Evolutionary conservation across 2,329 filamentous ascomycete genomes (phyloP).

Genomic region (Parastagonospora nodorum): DNA sequence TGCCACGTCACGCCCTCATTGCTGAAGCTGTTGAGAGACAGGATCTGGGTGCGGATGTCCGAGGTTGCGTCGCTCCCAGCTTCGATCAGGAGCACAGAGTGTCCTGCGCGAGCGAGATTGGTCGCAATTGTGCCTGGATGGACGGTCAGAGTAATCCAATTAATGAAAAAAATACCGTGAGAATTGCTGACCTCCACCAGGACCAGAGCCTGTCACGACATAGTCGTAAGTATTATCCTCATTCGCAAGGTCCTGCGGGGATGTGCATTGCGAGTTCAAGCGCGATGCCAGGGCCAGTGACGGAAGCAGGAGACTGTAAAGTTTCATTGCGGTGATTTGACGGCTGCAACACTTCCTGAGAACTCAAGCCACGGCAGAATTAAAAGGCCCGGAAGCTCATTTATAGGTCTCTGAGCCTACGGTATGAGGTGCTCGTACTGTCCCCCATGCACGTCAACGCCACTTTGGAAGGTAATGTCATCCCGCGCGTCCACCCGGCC

Average conservation of each 20-base stretch:
- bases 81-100: conserved; percentile 62
- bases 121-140: conserved; percentile 43
- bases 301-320: conserved; percentile 3
- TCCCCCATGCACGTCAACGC: neutral
- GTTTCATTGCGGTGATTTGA: conserved; percentile 2
- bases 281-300: conserved; percentile 5
- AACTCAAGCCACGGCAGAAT: neutral
- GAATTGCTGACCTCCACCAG: conserved; percentile 11
- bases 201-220: conserved; percentile 1
- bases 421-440: neutral
- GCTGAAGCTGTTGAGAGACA: conserved; percentile 49
- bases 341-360: neutral
- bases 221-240: conserved; percentile 28
- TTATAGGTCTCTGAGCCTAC: neutral
- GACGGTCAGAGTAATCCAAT: conserved; percentile 43
- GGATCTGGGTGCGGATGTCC: conserved; percentile 55
- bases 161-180: neutral
- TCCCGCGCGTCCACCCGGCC: neutral
- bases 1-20: conserved; percentile 56
- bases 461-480: neutral
- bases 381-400: neutral
- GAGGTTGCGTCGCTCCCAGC: conserved; percentile 58
- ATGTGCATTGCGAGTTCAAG: conserved; percentile 4
- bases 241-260: conserved; percentile 4
- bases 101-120: conserved; percentile 60